Conservation (phyloP, 331 rosid genomes). For the Phaseolus coccineus region DNA sequence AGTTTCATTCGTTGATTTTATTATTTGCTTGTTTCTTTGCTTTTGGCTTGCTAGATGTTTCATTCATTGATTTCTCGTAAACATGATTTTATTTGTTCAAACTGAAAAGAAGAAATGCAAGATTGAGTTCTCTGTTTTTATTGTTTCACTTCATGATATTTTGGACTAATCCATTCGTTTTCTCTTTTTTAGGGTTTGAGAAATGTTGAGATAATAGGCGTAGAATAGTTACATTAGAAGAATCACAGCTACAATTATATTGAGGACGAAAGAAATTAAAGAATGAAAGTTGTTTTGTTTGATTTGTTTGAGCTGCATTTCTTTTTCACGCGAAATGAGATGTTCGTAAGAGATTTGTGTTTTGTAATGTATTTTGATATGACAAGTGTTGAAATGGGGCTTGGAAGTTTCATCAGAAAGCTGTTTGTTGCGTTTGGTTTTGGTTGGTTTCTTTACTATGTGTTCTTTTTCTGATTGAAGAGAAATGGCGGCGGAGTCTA, state of each 20-base stretch:
- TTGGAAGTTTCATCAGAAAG: slow-evolving; percentile 8
- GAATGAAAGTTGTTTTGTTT: slow-evolving; percentile 3
- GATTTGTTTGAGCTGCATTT: slow-evolving; percentile 14
- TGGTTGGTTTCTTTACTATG: slow-evolving; percentile 41
- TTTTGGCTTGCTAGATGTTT: not conserved
- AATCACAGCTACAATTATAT: not conserved
- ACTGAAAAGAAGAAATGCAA: not conserved
- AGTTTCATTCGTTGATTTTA: not conserved
- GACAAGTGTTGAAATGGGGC: slow-evolving; percentile 27
- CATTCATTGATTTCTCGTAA: slow-evolving; percentile 8
- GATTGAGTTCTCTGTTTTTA: not conserved
- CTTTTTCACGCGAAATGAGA: not conserved
- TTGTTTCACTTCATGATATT: not conserved
- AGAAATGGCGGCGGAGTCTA: slow-evolving; percentile 94
- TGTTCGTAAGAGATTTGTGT: not conserved
- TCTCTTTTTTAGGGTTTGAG: slow-evolving; percentile 12
- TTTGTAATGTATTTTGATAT: not conserved
- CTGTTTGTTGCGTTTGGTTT: slow-evolving; percentile 10
- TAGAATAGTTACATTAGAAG: slow-evolving; percentile 18
- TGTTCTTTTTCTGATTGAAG: slow-evolving; percentile 59
- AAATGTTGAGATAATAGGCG: not conserved
- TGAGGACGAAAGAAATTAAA: not conserved
- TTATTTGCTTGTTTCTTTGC: not conserved
- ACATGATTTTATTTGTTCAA: slow-evolving; percentile 10
- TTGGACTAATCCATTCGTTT: not conserved